A percentile compares a stretch with the other conserved stretches of the same genome.
These are phyloP conservation scores for Tuber umbilicatum DNA, from an alignment of 495 filamentous ascomycete genomes.

Conservation along the genomic window DNA sequence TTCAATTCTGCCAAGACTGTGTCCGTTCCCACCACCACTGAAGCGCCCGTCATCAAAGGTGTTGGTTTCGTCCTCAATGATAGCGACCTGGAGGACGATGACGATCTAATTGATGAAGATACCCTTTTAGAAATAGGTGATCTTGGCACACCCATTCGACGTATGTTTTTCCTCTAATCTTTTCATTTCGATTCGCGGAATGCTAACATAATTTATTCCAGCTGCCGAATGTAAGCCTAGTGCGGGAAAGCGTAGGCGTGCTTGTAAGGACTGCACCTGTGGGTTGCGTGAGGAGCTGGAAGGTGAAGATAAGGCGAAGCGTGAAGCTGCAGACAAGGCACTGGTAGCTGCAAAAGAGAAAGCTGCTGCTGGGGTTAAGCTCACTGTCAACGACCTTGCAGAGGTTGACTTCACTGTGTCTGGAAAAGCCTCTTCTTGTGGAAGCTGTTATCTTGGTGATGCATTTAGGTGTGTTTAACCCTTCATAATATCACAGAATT, in stretches of 20 bases:
- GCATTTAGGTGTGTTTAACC: slow-evolving; percentile 60
- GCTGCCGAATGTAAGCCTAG: slow-evolving; percentile 77
- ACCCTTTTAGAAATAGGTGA: slow-evolving; percentile 77
- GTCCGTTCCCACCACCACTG: slow-evolving; percentile 16
- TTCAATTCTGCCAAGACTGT: slow-evolving; percentile 21
- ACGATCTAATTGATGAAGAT: slow-evolving; percentile 87
- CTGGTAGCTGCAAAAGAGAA: slow-evolving; percentile 54
- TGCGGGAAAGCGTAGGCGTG: slow-evolving; percentile 74
- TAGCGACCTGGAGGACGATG: slow-evolving; percentile 64
- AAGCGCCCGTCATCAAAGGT: slow-evolving; percentile 48
- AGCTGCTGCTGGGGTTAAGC: slow-evolving; percentile 54
- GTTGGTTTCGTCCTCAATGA: slow-evolving; percentile 68
- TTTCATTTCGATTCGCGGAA: background rate
- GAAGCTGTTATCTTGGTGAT: slow-evolving; percentile 87
- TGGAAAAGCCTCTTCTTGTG: slow-evolving; percentile 89
- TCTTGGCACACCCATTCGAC: slow-evolving; percentile 62
- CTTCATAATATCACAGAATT: slow-evolving; percentile 15
- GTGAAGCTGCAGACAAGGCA: slow-evolving; percentile 55
- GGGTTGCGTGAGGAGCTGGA: slow-evolving; percentile 73
- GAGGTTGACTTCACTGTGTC: slow-evolving; percentile 94
- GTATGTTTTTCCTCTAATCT: slow-evolving; percentile 50
- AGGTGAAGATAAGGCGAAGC: slow-evolving; percentile 68
- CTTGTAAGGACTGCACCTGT: slow-evolving; percentile 97
- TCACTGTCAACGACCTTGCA: slow-evolving; percentile 68
- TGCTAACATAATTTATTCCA: slow-evolving; percentile 41